Evolutionary conservation across 306 rosid species (phyloP), one percentile per base, ranked within the genome.

Genomic region (Sechiopsis laciniata): DNA sequence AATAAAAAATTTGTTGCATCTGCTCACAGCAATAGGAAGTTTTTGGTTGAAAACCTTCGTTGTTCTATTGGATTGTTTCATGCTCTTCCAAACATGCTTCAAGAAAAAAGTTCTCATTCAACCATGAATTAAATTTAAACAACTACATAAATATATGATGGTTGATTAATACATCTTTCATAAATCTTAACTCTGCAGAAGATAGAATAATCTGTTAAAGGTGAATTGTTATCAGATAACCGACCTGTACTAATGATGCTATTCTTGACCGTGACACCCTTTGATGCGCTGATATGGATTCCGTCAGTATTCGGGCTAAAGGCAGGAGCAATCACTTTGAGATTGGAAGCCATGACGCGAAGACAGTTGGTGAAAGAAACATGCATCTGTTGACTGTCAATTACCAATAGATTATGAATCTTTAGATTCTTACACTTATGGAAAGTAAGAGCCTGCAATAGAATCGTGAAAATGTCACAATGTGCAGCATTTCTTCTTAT

Each of bases 251-350:
- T 75, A 64, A 93, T 81, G 55, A 84, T 59, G 83, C 86, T 78
- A 10, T 87, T 83, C 70, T 40, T 80, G 77, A 94, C 74, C 80
- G 74, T 80, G 52, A 94, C 74, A 16, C 90, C 80, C 75, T 37
- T 87, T 37, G 94, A 78, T 15, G 83, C 76, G 72, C 97, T 94
- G 52, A 94, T 89, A 84, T 90, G 98, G 80, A 94, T 84, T 82
- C 96, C 98, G 78, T 90, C 98, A 12, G 98, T 93, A 74, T 93
- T 93, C 26, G 98, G 97, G 77, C 98, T 93, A 73, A 19, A 56
- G 60, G 84, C 77, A 71, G 98, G 94, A 1, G 97, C 97, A 21
- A 86, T 79, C 60, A 90, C 89, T 55, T 66, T 73, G 74, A 93
- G 89, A 74, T 79, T 60, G 54, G 96, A 87, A 7, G 82, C 94